Evolutionary conservation across 768 basidiomycete genomes (phyloP).

Genomic region (Pleurotus platypus): DNA sequence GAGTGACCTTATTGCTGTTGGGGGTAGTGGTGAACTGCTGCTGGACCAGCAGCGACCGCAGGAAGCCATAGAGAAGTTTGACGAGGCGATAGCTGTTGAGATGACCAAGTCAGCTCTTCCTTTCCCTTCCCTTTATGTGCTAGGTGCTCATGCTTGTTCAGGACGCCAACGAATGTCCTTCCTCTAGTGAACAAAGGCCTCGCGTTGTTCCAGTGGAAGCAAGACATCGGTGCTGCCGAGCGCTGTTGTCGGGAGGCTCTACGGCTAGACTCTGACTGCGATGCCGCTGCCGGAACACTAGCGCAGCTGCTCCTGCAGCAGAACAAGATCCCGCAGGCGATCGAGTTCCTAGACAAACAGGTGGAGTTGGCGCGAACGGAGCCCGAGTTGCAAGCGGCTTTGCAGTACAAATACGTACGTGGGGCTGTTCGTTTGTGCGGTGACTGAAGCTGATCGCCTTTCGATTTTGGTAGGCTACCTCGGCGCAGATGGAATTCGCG

Average conservation of each 20-base stretch:
- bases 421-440: too few relatives aligned
- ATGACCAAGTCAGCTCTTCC: slow-evolving; percentile 53
- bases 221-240: slow-evolving; percentile 82
- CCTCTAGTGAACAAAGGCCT: slow-evolving; percentile 98
- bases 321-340: slow-evolving; percentile 81
- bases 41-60: slow-evolving; percentile 87
- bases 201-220: slow-evolving; percentile 92
- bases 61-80: slow-evolving; percentile 91
- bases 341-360: slow-evolving; percentile 82
- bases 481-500: slow-evolving; percentile 80
- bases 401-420: slow-evolving; percentile 75
- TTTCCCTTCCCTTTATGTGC: neutral
- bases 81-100: slow-evolving; percentile 86
- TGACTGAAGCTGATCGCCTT: too few relatives aligned
- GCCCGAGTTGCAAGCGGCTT: slow-evolving; percentile 74
- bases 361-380: slow-evolving; percentile 87
- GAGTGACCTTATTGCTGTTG: neutral
- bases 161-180: slow-evolving; percentile 69
- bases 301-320: slow-evolving; percentile 93
- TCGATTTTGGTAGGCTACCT: slow-evolving; percentile 56
- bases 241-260: slow-evolving; percentile 86
- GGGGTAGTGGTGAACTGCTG: slow-evolving; percentile 81
- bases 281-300: slow-evolving; percentile 93
- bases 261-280: slow-evolving; percentile 86
- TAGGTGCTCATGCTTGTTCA: slow-evolving; percentile 12